Evolutionary conservation across 768 basidiomycete genomes (phyloP).

Genomic region (Suillus tomentosus): DNA sequence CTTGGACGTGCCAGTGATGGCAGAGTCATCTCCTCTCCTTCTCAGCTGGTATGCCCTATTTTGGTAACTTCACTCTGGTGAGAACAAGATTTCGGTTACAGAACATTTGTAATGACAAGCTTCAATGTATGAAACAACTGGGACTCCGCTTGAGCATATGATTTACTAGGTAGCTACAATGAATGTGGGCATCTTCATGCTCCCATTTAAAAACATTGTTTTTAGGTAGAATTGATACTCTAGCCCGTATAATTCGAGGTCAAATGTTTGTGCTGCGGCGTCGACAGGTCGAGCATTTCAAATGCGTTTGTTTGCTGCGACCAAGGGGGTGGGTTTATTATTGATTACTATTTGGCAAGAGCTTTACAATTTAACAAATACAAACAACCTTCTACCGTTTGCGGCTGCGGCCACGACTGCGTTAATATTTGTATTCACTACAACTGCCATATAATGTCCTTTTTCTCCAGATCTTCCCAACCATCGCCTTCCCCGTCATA

Average conservation of each 20-base stretch:
- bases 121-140: not conserved
- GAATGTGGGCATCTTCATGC: not conserved
- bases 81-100: not conserved
- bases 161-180: not conserved
- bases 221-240: not conserved
- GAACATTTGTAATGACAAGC: not conserved
- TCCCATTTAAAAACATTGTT: not conserved
- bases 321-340: not conserved
- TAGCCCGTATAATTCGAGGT: not conserved
- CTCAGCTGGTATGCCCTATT: not conserved
- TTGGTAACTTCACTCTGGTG: not conserved
- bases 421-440: no score
- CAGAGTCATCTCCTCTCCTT: not conserved
- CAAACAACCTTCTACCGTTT: constrained; percentile 6
- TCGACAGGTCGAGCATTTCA: no score
- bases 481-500: constrained; percentile 38
- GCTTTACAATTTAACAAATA: not conserved
- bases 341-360: not conserved
- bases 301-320: no score
- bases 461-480: constrained; percentile 45
- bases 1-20: not conserved
- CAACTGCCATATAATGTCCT: constrained; percentile 29
- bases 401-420: no score
- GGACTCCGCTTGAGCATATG: not conserved
- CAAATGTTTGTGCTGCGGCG: no score